Percentiles rank a stretch among this genome's conserved stretches.
phyloP scores from a whole-genome alignment of 2,329 filamentous ascomycete species.

The Fusarium austroafricanum region DNA sequence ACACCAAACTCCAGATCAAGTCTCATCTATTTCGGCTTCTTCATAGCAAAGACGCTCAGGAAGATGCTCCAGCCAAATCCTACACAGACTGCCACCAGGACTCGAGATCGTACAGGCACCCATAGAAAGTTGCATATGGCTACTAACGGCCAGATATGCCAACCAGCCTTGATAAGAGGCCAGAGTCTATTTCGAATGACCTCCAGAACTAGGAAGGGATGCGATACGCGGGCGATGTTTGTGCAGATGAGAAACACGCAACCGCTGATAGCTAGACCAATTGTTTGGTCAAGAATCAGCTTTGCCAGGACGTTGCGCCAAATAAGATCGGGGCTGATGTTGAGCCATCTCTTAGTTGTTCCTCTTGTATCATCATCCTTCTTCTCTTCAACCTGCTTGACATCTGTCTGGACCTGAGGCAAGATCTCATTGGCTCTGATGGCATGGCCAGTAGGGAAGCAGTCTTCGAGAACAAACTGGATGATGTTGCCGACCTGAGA shows the following conservation, averaged over 20 bases:
- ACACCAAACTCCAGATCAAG: conserved; percentile 16
- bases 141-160: conserved; percentile 54
- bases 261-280: conserved; percentile 51
- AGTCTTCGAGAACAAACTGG: conserved; percentile 52
- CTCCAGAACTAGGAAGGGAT: conserved; percentile 38
- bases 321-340: conserved; percentile 46
- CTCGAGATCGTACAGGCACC: conserved; percentile 52
- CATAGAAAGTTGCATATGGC: conserved; percentile 52
- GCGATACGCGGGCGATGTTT: conserved; percentile 49
- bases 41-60: conserved; percentile 50
- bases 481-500: conserved; percentile 53
- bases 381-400: conserved; percentile 36
- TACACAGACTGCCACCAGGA: conserved; percentile 52
- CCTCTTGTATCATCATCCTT: conserved; percentile 38
- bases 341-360: conserved; percentile 26
- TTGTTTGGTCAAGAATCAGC: conserved; percentile 52
- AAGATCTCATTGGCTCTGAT: conserved; percentile 36
- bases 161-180: conserved; percentile 50
- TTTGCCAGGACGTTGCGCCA: conserved; percentile 52
- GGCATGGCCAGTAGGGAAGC: conserved; percentile 48
- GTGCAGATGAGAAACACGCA: conserved; percentile 52
- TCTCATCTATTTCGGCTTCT: conserved; percentile 1
- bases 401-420: conserved; percentile 35
- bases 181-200: conserved; percentile 48
- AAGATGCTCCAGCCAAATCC: conserved; percentile 55